Base-by-base conservation (phyloP, 2,329 filamentous ascomycete species). In the Colletotrichum echinochloae region DNA sequence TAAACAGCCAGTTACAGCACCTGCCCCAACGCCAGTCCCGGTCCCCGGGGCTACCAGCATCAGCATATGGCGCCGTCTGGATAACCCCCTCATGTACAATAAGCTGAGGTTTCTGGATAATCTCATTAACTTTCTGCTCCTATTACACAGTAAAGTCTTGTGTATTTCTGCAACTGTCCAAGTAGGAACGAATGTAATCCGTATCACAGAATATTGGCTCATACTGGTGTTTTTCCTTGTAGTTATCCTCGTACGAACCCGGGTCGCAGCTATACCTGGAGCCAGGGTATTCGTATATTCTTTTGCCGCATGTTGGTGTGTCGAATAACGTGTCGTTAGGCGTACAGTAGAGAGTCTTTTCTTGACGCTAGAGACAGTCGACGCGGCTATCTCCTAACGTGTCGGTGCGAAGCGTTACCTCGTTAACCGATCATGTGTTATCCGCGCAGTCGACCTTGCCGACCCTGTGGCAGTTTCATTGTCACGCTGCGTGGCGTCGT, bases 391-490 rank as follows among this genome's bases (percentile, higher is more conserved):
- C 71, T 20, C 71, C 66, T 9, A 33, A 23, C 18, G 9, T 23
- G 7, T 44, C 33, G n/a, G 41, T 67, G 23, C 35, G 35, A 26
- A 72, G 23, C 6, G 66, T 64, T 2, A 66, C 61, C 23, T 72
- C 71, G n/a, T 70, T 64, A 28, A 44, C 57, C n/a, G n/a, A 55
- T 23, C 66, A 72, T 4, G 57, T 66, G 59, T 71, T 72, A 59
- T 72, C 66, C 20, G 66, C 66, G 55, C 66, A 72, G 71, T 71
- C 63, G 3, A 61, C 60, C 23, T 68, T 33, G 6, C 71, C 68
- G 9, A 73, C 68, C 71, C 60, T 71, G 33, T 73, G 71, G 46
- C 68, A 73, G 60, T 68, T 63, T 20, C 35, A 56, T 28, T 4
- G 44, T 57, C 54, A 57, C 49, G 30, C 9, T 52, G 35, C n/a